Evolutionary conservation across 148 eudicot genomes (phyloP).

Genomic region (Tetragonia tetragonoides): DNA sequence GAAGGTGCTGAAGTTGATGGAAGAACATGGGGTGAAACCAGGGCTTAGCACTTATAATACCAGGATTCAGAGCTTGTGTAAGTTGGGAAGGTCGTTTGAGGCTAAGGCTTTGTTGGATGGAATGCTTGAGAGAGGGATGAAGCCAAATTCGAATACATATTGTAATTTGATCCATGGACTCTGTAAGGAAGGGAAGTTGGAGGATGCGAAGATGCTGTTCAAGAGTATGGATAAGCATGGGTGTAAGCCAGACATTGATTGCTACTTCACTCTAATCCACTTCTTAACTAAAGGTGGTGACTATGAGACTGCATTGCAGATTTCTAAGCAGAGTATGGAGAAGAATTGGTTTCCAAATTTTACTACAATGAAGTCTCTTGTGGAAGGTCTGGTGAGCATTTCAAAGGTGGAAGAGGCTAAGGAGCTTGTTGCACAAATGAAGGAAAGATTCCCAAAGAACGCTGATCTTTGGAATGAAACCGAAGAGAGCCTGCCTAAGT

Average conservation of each 20-base stretch:
- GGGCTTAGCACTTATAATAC: constrained; percentile 54
- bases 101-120: constrained; percentile 79
- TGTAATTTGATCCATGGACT: constrained; percentile 67
- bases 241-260: constrained; percentile 42
- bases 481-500: constrained; percentile 56
- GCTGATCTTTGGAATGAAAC: constrained; percentile 68
- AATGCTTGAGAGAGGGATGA: constrained; percentile 51
- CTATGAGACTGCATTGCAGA: constrained; percentile 54
- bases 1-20: constrained; percentile 62
- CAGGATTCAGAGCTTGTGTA: constrained; percentile 78
- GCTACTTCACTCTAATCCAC: constrained; percentile 67
- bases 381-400: constrained; percentile 63
- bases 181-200: constrained; percentile 66
- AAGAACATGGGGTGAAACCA: constrained; percentile 35
- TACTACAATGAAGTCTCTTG: constrained; percentile 66
- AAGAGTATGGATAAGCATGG: constrained; percentile 46
- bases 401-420: constrained; percentile 69
- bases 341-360: constrained; percentile 78
- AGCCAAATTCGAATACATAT: constrained; percentile 56
- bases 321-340: constrained; percentile 56
- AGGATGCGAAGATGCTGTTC: constrained; percentile 67
- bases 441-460: constrained; percentile 56
- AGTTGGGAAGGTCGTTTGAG: constrained; percentile 61
- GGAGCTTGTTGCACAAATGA: constrained; percentile 55
- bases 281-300: constrained; percentile 64